Evolutionary conservation across 2,329 filamentous ascomycete genomes (phyloP), one percentile per base, ranked within the genome.

Genomic region (Coniochaeta sp.): DNA sequence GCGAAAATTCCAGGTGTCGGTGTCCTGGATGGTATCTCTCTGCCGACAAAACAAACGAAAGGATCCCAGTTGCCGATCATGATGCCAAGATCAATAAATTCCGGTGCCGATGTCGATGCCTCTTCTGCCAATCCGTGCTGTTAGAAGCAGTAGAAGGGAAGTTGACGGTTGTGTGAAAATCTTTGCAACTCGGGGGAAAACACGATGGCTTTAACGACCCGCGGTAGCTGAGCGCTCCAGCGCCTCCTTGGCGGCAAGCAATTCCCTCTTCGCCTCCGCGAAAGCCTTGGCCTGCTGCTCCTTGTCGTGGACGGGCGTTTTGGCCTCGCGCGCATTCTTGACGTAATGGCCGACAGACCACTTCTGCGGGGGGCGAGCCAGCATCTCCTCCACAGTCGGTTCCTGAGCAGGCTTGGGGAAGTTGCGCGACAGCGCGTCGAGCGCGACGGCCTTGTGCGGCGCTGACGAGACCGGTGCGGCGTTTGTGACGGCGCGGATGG

Each of bases 261-360:
- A 71, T 36, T 80, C 73, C 62, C 68, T 71, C 74, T 84, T 84
- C 31, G 74, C 74, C 38, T 74, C 73, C 58, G 79, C 78, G 43
- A 83, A 73, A 54, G 77, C 74, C 61, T 68, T 69, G 17, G 70
- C 69, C 43, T 73, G 71, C 61, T 70, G 68, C 54, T 75, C 74
- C 54, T 71, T 68, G 61, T 71, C 67, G 40, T 70, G 63, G 19
- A 72, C 61, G 14, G 65, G 67, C 26, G 65, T 19, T 50, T 64
- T 62, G 61, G 63, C 65, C 62, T 69, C 71, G 59, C 67, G 62
- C 31, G 68, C 66, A 62, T 69, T 65, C 62, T 68, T 71, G 56
- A 68, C 63, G 59, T 68, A 73, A 66, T 75, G 59, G 69, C 73
- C 73, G 67, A 81, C 62, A 67, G 77, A 62, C 73, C 74, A 70